phyloP scores from a whole-genome alignment of 129 eudicot species.

The Pseudognaphalium luteoalbum region DNA sequence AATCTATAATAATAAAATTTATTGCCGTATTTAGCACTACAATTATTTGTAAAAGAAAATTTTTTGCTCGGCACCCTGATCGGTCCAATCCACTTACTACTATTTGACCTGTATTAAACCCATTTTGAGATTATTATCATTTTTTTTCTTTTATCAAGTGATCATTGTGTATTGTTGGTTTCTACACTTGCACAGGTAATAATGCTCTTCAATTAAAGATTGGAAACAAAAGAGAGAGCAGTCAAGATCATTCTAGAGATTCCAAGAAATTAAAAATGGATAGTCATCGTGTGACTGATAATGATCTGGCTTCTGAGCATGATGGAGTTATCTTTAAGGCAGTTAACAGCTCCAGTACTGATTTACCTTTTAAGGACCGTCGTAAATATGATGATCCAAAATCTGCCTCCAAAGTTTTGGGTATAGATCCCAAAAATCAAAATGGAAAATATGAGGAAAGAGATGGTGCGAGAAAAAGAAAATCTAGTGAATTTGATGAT shows the following conservation, averaged over 20 bases:
- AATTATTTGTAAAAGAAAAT: not conserved
- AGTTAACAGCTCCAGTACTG: slow-evolving; percentile 35
- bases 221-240: slow-evolving; percentile 55
- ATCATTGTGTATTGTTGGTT: slow-evolving; percentile 22
- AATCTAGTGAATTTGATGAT: slow-evolving; percentile 42
- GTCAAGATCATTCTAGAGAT: slow-evolving; percentile 61
- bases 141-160: slow-evolving; percentile 14
- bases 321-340: slow-evolving; percentile 49
- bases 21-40: not conserved
- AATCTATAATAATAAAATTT: not conserved
- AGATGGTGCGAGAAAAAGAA: slow-evolving; percentile 56
- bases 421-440: slow-evolving; percentile 31
- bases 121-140: not conserved
- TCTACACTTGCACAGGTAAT: slow-evolving; percentile 43
- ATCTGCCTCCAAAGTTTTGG: slow-evolving; percentile 29
- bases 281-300: slow-evolving; percentile 31
- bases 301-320: slow-evolving; percentile 47
- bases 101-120: not conserved
- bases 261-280: slow-evolving; percentile 65
- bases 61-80: not conserved
- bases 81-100: not conserved
- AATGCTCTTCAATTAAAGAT: slow-evolving; percentile 45
- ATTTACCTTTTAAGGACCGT: slow-evolving; percentile 42
- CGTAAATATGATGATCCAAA: slow-evolving; percentile 34
- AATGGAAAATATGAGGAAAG: slow-evolving; percentile 35